phyloP scores from a whole-genome alignment of 768 basidiomycete genomes.

The Termitomyces titanicus region DNA sequence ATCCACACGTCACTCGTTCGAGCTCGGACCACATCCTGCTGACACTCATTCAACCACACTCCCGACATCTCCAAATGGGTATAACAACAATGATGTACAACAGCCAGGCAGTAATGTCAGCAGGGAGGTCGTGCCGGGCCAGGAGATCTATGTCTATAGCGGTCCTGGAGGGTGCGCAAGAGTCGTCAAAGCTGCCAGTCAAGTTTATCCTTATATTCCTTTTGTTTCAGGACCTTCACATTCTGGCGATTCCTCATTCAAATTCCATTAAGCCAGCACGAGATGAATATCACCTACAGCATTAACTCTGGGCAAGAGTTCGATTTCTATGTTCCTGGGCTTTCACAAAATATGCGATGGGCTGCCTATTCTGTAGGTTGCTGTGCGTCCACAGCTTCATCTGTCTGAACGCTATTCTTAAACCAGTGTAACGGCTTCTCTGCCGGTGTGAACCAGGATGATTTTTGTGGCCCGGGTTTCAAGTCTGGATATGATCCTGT shows the following conservation, averaged over 20 bases:
- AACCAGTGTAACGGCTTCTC: slow-evolving; percentile 84
- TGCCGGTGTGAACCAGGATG: slow-evolving; percentile 84
- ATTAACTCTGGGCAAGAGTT: slow-evolving; percentile 78
- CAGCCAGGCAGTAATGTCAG: slow-evolving; percentile 28
- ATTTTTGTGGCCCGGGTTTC: slow-evolving; percentile 79
- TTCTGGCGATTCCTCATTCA: slow-evolving; percentile 94
- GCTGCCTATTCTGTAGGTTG: slow-evolving; percentile 76
- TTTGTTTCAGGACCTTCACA: slow-evolving; percentile 62
- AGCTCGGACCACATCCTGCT: slow-evolving; percentile 70
- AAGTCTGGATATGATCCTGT: slow-evolving; percentile 84
- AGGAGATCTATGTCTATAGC: slow-evolving; percentile 70
- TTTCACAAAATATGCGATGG: slow-evolving; percentile 84
- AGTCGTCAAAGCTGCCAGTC: slow-evolving; percentile 6
- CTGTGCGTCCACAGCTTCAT: background rate
- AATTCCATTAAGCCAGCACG: slow-evolving; percentile 65
- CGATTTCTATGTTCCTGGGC: slow-evolving; percentile 81
- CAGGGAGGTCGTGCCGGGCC: slow-evolving; percentile 46
- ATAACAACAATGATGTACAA: slow-evolving; percentile 17
- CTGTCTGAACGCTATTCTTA: slow-evolving; percentile 1
- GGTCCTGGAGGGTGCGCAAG: slow-evolving; percentile 48
- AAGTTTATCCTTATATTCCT: background rate
- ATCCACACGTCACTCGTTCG: slow-evolving; percentile 38
- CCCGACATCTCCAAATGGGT: slow-evolving; percentile 20
- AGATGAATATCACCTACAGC: slow-evolving; percentile 77
- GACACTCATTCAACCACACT: slow-evolving; percentile 58